Base-by-base conservation (phyloP, 352 stramenopile species). In the Phytophthora pisi region DNA sequence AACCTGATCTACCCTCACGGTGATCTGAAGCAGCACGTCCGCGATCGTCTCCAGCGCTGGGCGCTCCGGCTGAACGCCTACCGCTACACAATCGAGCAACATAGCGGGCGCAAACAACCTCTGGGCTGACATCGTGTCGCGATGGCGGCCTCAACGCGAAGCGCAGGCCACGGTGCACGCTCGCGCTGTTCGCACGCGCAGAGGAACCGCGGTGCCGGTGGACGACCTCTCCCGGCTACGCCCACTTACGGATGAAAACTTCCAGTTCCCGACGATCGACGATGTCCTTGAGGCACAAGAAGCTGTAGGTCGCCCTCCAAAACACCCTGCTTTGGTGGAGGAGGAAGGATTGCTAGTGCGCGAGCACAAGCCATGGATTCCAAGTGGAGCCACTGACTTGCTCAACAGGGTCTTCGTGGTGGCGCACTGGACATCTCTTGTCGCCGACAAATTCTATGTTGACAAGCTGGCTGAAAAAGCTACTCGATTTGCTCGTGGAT, bases 31-130 rank as follows among this genome's bases (percentile, higher is more conserved):
- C 55, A 49, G 7, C 45, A 56, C 15, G 57, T 55, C 4, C 11
- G 57, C 40, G 52, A 51, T 5, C 30, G 56, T 5, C 36, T 79
- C 0, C 52, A 61, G 5, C 63, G 59, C 4, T 79, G 67, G 66
- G 51, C 63, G 0, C 61, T 66, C 36, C 38, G 43, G 0, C 31
- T 73, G 3, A 51, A 26, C 28, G 58, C 40, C 0, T 38, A 67
- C 0, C 63, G 50, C 30, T 77, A 79, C 30, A 24, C 43, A 0
- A 77, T 74, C 13, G 51, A 72, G 9, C 67, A 72, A 72, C 28
- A 66, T 66, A 15, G n/a, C 40, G 0, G 63, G 62, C 1, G 23
- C 49, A 4, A 16, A 64, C 8, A 68, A 68, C 9, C 0, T 68
- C 6, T 64, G 53, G 45, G 47, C 46, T 0, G 34, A 69, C 9